These are phyloP conservation scores for Penicillium herquei DNA, from an alignment of 495 filamentous ascomycete genomes.

Conservation along the genomic window DNA sequence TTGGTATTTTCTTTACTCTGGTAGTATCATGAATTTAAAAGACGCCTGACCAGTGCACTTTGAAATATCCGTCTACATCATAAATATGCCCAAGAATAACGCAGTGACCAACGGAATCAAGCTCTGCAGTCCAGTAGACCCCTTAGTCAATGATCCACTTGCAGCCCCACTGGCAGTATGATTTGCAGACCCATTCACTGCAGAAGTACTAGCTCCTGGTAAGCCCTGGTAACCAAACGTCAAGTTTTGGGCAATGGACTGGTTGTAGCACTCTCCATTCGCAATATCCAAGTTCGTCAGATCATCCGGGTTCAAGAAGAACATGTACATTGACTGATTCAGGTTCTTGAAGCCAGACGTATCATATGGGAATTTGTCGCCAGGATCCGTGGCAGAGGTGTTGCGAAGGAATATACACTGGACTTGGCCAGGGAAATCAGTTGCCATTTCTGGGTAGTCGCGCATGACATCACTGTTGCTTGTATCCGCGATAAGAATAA, in stretches of 20 bases:
- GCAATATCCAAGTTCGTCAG: conserved; percentile 63
- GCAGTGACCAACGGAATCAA: conserved; percentile 14
- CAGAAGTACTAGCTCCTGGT: conserved; percentile 25
- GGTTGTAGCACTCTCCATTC: conserved; percentile 68
- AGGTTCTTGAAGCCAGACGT: conserved; percentile 66
- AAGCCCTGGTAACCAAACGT: conserved; percentile 68
- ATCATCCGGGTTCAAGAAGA: conserved; percentile 71
- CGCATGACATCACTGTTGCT: conserved; percentile 76
- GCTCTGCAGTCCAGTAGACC: conserved; percentile 5
- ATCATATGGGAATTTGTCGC: conserved; percentile 68
- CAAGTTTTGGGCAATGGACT: conserved; percentile 60
- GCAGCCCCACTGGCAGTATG: conserved; percentile 15
- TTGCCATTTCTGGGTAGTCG: conserved; percentile 65
- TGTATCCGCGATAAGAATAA: conserved; percentile 74
- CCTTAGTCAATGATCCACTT: conserved; percentile 1
- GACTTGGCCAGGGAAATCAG: conserved; percentile 66
- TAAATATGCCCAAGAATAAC: conserved; percentile 8
- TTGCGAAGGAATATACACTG: conserved; percentile 80
- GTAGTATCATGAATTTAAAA: background rate
- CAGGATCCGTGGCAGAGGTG: conserved; percentile 61
- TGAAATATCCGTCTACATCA: background rate
- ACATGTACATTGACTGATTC: conserved; percentile 68
- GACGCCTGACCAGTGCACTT: no score
- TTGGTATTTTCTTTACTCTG: background rate
- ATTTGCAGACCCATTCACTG: conserved; percentile 17